Evolutionary conservation across 2,329 filamentous ascomycete genomes (phyloP).

Genomic region (Colletotrichum tanaceti): DNA sequence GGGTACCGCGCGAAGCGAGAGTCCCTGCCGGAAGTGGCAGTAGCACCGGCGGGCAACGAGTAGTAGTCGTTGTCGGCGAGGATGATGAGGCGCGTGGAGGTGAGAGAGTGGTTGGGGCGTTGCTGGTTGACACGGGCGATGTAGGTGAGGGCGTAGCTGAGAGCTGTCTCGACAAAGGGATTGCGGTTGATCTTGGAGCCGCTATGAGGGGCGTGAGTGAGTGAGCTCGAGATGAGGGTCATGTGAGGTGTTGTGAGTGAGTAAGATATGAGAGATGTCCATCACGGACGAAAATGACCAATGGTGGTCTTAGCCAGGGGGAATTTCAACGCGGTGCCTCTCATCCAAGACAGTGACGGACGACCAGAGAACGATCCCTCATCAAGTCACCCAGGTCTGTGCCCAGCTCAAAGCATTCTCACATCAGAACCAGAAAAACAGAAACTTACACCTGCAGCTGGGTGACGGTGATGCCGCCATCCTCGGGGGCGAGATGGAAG

Average conservation of each 20-base stretch:
- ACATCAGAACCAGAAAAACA: constrained; percentile 32
- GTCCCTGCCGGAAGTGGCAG: constrained; percentile 48
- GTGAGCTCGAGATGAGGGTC: neutral
- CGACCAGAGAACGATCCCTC: constrained; percentile 4
- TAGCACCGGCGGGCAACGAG: constrained; percentile 65
- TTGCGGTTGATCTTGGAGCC: constrained; percentile 61
- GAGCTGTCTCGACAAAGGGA: constrained; percentile 90
- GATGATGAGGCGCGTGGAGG: constrained; percentile 81
- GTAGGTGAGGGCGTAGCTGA: constrained; percentile 89
- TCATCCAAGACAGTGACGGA: neutral
- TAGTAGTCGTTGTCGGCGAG: constrained; percentile 98
- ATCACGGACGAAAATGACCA: neutral
- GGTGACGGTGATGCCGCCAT: constrained; percentile 83
- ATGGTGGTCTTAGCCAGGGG: neutral
- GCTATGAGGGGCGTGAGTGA: constrained; percentile 24
- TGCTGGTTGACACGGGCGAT: constrained; percentile 62
- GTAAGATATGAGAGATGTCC: neutral
- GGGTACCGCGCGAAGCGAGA: constrained; percentile 81
- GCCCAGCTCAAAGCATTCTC: neutral
- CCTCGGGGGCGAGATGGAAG: constrained; percentile 74
- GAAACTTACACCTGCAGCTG: constrained; percentile 80
- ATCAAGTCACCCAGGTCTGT: neutral
- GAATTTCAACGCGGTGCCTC: neutral
- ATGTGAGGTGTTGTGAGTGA: constrained; percentile 5
- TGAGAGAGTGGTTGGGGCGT: constrained; percentile 63